phyloP scores from a whole-genome alignment of 805 yeast species.

The Teunomyces barrocoloradensis region DNA sequence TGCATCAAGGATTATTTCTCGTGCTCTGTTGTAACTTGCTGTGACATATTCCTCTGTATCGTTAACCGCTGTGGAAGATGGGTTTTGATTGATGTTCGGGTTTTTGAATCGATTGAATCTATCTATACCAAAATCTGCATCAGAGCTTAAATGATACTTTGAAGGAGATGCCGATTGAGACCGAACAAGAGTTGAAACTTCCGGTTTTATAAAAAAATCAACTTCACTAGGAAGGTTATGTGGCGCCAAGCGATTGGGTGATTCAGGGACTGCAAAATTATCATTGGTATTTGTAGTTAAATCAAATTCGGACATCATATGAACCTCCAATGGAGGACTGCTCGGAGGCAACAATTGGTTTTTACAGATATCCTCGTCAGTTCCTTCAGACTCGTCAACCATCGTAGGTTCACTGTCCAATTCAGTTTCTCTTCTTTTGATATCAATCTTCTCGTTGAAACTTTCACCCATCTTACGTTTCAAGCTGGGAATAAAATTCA shows the following conservation, averaged over 20 bases:
- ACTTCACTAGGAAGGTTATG: constrained; percentile 7
- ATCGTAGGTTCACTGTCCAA: constrained; percentile 18
- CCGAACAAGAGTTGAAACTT: neutral
- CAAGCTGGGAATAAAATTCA: constrained; percentile 28
- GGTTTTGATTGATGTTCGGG: constrained; percentile 25
- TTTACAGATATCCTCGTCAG: constrained; percentile 9
- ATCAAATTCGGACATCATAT: constrained; percentile 31
- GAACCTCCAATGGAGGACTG: constrained; percentile 37
- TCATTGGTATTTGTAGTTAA: constrained; percentile 19
- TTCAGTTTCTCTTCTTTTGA: constrained; percentile 31
- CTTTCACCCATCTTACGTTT: constrained; percentile 44
- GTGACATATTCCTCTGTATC: constrained; percentile 19
- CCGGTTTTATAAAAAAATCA: constrained; percentile 6
- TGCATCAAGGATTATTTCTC: constrained; percentile 40
- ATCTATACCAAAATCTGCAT: constrained; percentile 52
- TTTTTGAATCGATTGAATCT: constrained; percentile 40
- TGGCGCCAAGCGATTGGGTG: constrained; percentile 17
- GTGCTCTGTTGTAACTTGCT: constrained; percentile 28
- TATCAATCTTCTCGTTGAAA: constrained; percentile 41
- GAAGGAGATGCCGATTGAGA: constrained; percentile 7
- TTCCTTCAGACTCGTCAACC: constrained; percentile 15
- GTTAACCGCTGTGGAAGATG: constrained; percentile 29
- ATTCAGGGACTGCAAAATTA: constrained; percentile 22
- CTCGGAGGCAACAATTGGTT: constrained; percentile 25
- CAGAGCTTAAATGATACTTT: constrained; percentile 23